Conservation (phyloP, 306 rosid species). For the Dicorynia guianensis region DNA sequence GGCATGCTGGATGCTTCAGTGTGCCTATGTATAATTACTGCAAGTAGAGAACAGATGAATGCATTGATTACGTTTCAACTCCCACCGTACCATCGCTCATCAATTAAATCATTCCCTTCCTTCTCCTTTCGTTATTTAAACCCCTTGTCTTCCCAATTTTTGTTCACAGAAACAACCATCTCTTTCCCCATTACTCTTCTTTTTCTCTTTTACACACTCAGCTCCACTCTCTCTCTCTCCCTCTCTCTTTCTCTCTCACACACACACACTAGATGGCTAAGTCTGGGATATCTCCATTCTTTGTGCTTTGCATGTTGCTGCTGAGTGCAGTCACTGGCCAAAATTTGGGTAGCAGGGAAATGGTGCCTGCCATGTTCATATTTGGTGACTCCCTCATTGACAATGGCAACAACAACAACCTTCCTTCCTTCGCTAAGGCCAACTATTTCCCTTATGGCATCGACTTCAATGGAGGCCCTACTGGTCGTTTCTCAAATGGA, state of each 20-base stretch:
- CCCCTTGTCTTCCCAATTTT: not conserved
- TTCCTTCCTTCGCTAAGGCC: slow-evolving; percentile 90
- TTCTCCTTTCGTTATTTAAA: slow-evolving; percentile 21
- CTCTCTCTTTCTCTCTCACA: not conserved
- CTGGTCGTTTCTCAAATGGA: slow-evolving; percentile 93
- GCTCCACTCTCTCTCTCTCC: too few relatives aligned
- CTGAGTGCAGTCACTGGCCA: slow-evolving; percentile 50
- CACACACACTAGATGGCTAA: slow-evolving; percentile 49
- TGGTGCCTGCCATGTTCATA: slow-evolving; percentile 92
- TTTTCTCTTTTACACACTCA: too few relatives aligned
- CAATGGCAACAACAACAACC: slow-evolving; percentile 90
- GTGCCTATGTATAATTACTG: slow-evolving; percentile 41
- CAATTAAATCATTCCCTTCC: slow-evolving; percentile 32
- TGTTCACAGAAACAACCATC: not conserved
- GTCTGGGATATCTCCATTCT: slow-evolving; percentile 19
- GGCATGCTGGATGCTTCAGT: slow-evolving; percentile 14
- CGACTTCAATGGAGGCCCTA: slow-evolving; percentile 86
- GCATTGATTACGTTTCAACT: slow-evolving; percentile 68
- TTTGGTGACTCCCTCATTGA: slow-evolving; percentile 96
- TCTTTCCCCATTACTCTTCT: not conserved
- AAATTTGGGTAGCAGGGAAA: slow-evolving; percentile 41
- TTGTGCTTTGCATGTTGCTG: slow-evolving; percentile 39
- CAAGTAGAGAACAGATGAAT: slow-evolving; percentile 61
- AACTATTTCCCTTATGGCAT: slow-evolving; percentile 93
- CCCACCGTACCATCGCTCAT: slow-evolving; percentile 40